Evolutionary conservation across 345 rosid species (phyloP), one percentile per base, ranked within the genome.

Genomic region (Pistacia integerrima): DNA sequence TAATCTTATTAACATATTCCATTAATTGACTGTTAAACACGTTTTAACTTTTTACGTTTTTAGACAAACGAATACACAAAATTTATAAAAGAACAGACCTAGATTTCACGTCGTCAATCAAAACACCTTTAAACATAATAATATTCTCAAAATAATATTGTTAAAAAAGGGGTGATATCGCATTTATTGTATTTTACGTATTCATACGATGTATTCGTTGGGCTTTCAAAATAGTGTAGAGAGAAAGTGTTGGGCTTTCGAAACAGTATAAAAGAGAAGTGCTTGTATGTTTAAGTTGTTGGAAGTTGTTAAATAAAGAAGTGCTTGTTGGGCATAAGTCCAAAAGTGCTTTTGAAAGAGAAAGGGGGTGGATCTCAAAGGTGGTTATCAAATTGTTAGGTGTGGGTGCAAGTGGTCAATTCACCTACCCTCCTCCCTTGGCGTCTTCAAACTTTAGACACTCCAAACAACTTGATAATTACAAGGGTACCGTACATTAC

Each of bases 351-450:
- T 64, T 8, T 41, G 46, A 36, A 36, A 14, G 49, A 33, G 4
- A 8, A 30, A 30, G 28, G 48, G 33, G 2, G 70, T 10, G 70
- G 20, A 46, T 10, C 55, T 16, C 18, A 46, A 41, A 66, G 70
- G 55, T 20, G 35, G 30, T 46, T 66, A 55, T 44, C 70, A 66
- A 66, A 66, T 46, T 66, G 25, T 44, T 66, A 44, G 70, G 70
- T 66, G 64, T 1, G 36, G 69, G n/a, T 30, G 16, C 30, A 18
- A 22, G 20, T 4, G 20, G 22, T 18, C 69, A 38, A 33, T 10
- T 35, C 4, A 64, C 67, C 67, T 36, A 63, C 41, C 16, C 16
- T n/a, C 2, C n/a, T 25, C 8, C 46, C 41, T 61, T 61, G 65
- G 8, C 36, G 1, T 25, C 16, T 30, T 61, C 65, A 61, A 30